Evolutionary conservation across 371 early-diverging fungal species (phyloP).

Genomic region (Mucor racemosus): DNA sequence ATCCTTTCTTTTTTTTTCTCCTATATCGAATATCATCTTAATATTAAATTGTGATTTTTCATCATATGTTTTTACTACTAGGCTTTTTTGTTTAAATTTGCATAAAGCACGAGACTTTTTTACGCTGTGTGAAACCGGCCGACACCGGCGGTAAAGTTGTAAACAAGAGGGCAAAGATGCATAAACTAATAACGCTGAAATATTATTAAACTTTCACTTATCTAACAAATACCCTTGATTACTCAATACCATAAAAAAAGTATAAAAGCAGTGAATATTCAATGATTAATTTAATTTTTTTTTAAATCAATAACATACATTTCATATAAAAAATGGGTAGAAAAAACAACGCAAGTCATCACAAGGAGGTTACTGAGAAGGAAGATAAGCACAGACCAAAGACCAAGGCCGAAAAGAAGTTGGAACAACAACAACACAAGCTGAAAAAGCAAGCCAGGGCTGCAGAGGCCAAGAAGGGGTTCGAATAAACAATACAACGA

Average conservation of each 20-base stretch:
- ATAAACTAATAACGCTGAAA: background rate
- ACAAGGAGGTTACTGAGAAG: slow-evolving; percentile 14
- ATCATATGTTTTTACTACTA: background rate
- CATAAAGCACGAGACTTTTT: background rate
- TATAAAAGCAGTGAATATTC: no score
- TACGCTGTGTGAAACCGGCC: background rate
- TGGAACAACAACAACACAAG: slow-evolving; percentile 15
- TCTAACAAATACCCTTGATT: background rate
- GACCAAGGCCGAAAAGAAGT: slow-evolving; percentile 19
- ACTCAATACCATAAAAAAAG: background rate
- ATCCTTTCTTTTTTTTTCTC: background rate
- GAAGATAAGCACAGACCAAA: slow-evolving; percentile 22
- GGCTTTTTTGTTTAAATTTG: background rate
- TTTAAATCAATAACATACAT: no score
- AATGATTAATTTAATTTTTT: no score
- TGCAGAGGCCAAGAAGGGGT: slow-evolving; percentile 13
- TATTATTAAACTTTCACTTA: background rate
- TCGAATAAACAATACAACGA: background rate
- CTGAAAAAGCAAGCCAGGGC: slow-evolving; percentile 16
- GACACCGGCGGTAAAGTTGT: background rate
- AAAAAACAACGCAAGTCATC: slow-evolving; percentile 12
- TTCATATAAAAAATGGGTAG: slow-evolving; percentile 6
- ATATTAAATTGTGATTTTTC: background rate
- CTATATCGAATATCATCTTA: background rate
- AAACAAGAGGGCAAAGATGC: background rate